Conservation (phyloP, 1,284 basidiomycete species). For the Ceratobasidium sp. region DNA sequence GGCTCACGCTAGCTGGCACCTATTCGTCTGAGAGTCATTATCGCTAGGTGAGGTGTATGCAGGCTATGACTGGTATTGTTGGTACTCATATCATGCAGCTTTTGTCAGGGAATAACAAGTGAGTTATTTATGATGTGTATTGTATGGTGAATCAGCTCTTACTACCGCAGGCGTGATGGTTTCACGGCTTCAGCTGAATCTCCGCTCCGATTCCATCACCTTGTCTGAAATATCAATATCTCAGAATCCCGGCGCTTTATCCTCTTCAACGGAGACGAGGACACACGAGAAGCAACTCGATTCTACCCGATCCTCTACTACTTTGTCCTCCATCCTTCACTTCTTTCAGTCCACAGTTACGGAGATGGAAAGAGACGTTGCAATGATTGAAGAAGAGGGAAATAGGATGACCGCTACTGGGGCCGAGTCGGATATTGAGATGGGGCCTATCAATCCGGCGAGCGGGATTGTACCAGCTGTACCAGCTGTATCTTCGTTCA, state of each 20-base stretch:
- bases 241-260: background rate
- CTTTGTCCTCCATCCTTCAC: slow-evolving; percentile 19
- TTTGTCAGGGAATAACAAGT: slow-evolving; percentile 27
- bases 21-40: slow-evolving; percentile 1
- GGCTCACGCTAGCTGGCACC: slow-evolving; percentile 4
- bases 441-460: slow-evolving; percentile 26
- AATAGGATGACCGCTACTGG: background rate
- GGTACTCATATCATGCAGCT: background rate
- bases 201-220: slow-evolving; percentile 7
- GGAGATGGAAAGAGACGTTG: slow-evolving; percentile 20
- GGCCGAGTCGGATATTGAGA: slow-evolving; percentile 12
- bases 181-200: slow-evolving; percentile 28
- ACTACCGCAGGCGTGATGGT: slow-evolving; percentile 11
- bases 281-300: background rate
- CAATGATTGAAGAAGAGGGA: background rate
- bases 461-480: background rate
- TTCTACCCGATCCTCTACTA: slow-evolving; percentile 6
- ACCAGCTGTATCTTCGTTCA: background rate
- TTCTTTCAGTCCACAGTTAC: slow-evolving; percentile 23
- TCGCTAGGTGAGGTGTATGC: slow-evolving; percentile 6
- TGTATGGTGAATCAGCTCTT: background rate
- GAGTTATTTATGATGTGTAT: background rate
- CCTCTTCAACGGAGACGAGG: background rate
- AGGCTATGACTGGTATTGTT: background rate
- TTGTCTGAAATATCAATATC: background rate